Base-by-base conservation (phyloP, 257 asterid species). In the Solanum chmielewskii region DNA sequence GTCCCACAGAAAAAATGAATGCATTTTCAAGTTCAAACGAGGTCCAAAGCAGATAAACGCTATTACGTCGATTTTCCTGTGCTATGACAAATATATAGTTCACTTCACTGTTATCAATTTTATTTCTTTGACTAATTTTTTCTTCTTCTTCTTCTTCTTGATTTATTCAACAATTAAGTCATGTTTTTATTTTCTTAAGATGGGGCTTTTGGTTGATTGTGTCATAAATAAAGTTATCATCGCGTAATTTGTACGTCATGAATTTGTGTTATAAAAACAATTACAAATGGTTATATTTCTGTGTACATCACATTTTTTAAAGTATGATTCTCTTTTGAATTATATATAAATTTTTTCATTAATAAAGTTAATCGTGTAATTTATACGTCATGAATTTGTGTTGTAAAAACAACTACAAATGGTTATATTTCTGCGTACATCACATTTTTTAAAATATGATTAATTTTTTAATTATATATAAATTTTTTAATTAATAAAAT, bases 221-320 rank as follows among this genome's bases (percentile, higher is more conserved):
- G n/a, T 56, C 64, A 56, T 56, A 18, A 56, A 18, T 56, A 18
- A 62, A 62, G 3, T 62, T 11, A 4, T n/a, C 0, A 23, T 62
- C 69, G 0, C 13, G 0, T 5, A 5, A 62, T 62, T n/a, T 62
- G 11, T 62, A 62, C 0, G 31, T 62, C 3, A 62, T 2, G 16
- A 62, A 11, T 62, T 62, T 10, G 9, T n/a, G 16, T 23, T n/a
- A 2, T 62, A 10, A 62, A 62, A 62, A 23, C 2, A n/a, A 62
- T 3, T 62, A 5, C 0, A 23, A 23, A 62, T 62, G 0, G 0
- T 62, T 62, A 62, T 10, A 62, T n/a, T 10, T 11, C 0, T 66
- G 9, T 64, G 16, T 64, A 64, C 2, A 64, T n/a, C 9, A 5
- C 20, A 66, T 66, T 66, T 64, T 0, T 11, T 25, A 25, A 66